Percentiles rank a stretch among this genome's conserved stretches.
Evolutionary conservation across 495 filamentous ascomycete species (phyloP).

Genomic region (Annulohypoxylon nitens): DNA sequence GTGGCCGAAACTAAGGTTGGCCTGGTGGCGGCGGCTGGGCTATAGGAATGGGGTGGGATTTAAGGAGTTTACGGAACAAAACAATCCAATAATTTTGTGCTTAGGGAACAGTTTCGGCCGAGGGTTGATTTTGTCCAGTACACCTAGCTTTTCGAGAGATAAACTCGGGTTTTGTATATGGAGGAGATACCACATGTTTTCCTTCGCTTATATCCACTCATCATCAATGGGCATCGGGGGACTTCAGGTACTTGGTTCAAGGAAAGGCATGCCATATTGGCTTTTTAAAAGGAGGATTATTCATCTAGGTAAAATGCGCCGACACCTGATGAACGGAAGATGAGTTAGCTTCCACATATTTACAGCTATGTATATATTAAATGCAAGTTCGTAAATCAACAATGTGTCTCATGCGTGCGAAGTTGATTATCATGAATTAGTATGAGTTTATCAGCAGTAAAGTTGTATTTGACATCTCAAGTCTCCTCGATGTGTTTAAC

Average conservation of each 20-base stretch:
- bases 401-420: no score
- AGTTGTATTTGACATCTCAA: no score
- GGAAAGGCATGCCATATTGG: background rate
- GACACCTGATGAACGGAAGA: background rate
- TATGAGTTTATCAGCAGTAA: no score
- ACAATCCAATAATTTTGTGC: slow-evolving; percentile 11
- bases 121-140: slow-evolving; percentile 24
- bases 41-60: slow-evolving; percentile 13
- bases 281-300: background rate
- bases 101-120: slow-evolving; percentile 25
- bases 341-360: slow-evolving; percentile 12
- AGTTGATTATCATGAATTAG: no score
- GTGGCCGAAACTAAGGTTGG: slow-evolving; percentile 11
- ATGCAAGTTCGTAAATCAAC: background rate
- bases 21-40: slow-evolving; percentile 35
- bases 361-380: slow-evolving; percentile 19
- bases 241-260: background rate
- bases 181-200: slow-evolving; percentile 11
- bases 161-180: slow-evolving; percentile 22
- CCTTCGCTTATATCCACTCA: background rate
- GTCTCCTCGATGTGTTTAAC: no score
- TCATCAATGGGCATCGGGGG: background rate
- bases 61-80: slow-evolving; percentile 24
- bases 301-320: background rate
- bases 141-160: slow-evolving; percentile 17